Evolutionary conservation across 2,329 filamentous ascomycete genomes (phyloP).

Genomic region (Trichoderma sp.): DNA sequence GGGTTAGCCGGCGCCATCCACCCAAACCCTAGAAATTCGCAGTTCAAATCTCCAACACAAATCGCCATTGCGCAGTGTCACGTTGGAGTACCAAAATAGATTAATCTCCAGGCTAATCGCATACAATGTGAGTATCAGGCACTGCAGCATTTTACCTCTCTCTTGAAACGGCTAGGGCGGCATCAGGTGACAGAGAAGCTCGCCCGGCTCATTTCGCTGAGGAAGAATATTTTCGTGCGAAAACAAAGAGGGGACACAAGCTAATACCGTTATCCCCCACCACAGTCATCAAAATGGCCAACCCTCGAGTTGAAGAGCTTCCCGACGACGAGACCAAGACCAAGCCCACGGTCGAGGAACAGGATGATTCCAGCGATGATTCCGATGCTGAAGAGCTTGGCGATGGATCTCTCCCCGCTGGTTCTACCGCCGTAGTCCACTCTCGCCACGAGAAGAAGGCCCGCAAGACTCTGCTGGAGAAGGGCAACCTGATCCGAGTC

Average conservation of each 20-base stretch:
- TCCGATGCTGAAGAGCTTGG: slow-evolving; percentile 79
- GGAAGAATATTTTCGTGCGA: slow-evolving; percentile 21
- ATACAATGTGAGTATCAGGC: slow-evolving; percentile 32
- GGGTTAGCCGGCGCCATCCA: slow-evolving; percentile 37
- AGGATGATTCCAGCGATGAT: slow-evolving; percentile 69
- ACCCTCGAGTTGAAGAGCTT: slow-evolving; percentile 96
- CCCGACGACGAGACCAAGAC: slow-evolving; percentile 79
- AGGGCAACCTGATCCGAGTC: slow-evolving; percentile 94
- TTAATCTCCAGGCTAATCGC: slow-evolving; percentile 34
- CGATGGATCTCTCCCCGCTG: slow-evolving; percentile 74
- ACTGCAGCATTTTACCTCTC: neutral
- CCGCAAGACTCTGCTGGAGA: slow-evolving; percentile 97
- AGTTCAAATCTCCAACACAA: slow-evolving; percentile 39
- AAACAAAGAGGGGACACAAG: slow-evolving; percentile 24
- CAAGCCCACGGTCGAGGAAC: slow-evolving; percentile 73
- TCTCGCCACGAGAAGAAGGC: slow-evolving; percentile 99
- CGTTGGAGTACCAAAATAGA: slow-evolving; percentile 32
- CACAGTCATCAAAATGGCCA: slow-evolving; percentile 72
- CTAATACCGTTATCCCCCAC: slow-evolving; percentile 30
- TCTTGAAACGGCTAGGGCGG: neutral
- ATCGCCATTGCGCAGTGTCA: slow-evolving; percentile 32
- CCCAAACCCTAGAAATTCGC: slow-evolving; percentile 47
- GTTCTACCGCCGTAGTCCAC: slow-evolving; percentile 87
- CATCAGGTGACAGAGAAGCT: neutral
- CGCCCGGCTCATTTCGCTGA: neutral